Evolutionary conservation across 2,329 filamentous ascomycete species (phyloP).

Genomic region (Penicillium sp.): DNA sequence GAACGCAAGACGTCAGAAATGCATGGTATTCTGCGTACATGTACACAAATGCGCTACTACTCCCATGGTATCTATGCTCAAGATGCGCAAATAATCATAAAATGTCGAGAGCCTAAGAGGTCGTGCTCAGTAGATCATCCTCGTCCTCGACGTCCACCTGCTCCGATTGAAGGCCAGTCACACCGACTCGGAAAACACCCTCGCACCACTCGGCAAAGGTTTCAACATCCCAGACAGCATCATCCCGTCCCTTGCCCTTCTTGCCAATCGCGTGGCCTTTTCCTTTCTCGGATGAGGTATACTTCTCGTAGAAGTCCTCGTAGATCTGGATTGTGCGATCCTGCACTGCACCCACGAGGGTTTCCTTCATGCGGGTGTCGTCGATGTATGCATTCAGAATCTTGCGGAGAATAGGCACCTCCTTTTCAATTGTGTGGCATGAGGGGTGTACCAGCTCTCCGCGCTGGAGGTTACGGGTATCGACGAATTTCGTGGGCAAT

Average conservation of each 20-base stretch:
- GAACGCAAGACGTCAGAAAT: background rate
- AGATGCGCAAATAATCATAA: constrained; percentile 7
- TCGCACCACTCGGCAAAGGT: constrained; percentile 60
- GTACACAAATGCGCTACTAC: background rate
- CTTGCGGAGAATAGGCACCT: constrained; percentile 52
- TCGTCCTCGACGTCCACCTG: constrained; percentile 25
- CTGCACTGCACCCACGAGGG: constrained; percentile 60
- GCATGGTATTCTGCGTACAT: background rate
- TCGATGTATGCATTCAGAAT: constrained; percentile 60
- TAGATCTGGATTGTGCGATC: constrained; percentile 59
- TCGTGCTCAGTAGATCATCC: constrained; percentile 22
- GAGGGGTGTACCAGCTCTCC: constrained; percentile 46
- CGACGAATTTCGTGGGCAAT: constrained; percentile 38
- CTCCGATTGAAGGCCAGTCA: constrained; percentile 30
- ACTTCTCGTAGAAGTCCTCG: constrained; percentile 58
- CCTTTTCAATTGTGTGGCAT: constrained; percentile 52
- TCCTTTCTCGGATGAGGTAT: constrained; percentile 39
- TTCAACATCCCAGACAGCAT: constrained; percentile 61
- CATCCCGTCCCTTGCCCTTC: constrained; percentile 58
- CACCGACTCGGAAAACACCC: constrained; percentile 54
- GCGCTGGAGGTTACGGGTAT: constrained; percentile 36
- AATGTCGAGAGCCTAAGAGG: constrained; percentile 8
- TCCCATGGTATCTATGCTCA: constrained; percentile 17
- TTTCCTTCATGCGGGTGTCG: constrained; percentile 60
- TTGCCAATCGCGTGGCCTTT: constrained; percentile 34